These are phyloP conservation scores for Fusarium sp. DNA, from an alignment of 2,329 filamentous ascomycete genomes.

Conservation along the genomic window DNA sequence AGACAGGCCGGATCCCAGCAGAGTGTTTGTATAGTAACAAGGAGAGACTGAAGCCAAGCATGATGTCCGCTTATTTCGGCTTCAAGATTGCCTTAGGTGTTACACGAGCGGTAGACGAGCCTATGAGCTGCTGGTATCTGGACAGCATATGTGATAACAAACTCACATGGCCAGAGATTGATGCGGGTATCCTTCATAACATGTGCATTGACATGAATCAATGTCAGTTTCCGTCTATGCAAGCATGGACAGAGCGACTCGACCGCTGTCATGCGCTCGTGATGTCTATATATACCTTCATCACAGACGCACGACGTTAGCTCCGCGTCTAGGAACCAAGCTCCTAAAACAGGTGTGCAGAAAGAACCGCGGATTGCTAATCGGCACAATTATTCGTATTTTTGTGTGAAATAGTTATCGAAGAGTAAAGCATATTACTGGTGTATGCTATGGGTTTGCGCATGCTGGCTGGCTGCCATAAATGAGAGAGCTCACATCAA, in stretches of 20 bases:
- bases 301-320: slow-evolving; percentile 1
- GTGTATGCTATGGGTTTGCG: too few relatives aligned
- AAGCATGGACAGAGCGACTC: not conserved
- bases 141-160: slow-evolving; percentile 2
- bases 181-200: slow-evolving; percentile 11
- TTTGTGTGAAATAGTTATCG: too few relatives aligned
- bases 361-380: not conserved
- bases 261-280: not conserved
- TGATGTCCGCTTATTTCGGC: slow-evolving; percentile 10
- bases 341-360: not conserved
- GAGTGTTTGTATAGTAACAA: slow-evolving; percentile 1
- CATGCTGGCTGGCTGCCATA: too few relatives aligned
- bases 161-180: slow-evolving; percentile 19
- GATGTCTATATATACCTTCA: not conserved
- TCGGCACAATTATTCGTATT: too few relatives aligned
- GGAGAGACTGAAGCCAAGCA: not conserved
- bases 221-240: not conserved
- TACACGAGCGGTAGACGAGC: slow-evolving; percentile 13
- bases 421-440: too few relatives aligned
- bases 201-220: slow-evolving; percentile 3
- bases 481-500: too few relatives aligned
- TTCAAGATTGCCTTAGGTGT: not conserved
- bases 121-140: not conserved
- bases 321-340: not conserved
- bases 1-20: not conserved